Evolutionary conservation across 139 green algal genomes (phyloP).

Genomic region (Chlamydomonas incerta): DNA sequence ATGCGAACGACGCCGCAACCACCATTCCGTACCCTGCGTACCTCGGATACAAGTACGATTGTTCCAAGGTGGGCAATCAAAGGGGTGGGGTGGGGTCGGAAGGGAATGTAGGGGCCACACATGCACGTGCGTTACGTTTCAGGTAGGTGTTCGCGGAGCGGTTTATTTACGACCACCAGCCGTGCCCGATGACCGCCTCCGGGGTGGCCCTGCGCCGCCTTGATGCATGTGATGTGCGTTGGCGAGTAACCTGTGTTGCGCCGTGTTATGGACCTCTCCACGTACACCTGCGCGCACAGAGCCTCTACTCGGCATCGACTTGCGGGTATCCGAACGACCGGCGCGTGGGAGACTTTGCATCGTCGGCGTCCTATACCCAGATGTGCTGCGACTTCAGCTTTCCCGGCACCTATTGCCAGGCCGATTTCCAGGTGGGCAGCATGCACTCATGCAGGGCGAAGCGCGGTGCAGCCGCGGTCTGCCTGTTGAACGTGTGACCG

Average conservation of each 20-base stretch:
- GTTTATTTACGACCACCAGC: no score
- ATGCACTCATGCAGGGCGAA: no score
- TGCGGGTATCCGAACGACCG: constrained; percentile 12
- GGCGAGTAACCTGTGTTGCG: not conserved
- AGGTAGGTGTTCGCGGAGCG: no score
- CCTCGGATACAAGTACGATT: constrained; percentile 36
- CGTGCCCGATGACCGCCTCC: no score
- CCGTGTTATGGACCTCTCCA: not conserved
- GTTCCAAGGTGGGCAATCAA: not conserved
- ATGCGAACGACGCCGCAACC: no score
- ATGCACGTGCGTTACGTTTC: no score
- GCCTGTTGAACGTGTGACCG: no score
- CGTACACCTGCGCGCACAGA: not conserved
- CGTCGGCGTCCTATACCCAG: not conserved
- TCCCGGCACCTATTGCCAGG: not conserved
- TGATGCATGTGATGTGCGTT: not conserved
- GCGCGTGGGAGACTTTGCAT: not conserved
- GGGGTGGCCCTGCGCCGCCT: no score
- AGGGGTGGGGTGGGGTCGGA: not conserved
- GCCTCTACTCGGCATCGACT: not conserved
- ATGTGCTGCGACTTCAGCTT: constrained; percentile 10
- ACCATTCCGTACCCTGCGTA: constrained; percentile 23
- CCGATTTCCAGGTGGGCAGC: not conserved
- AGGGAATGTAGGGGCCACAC: no score
- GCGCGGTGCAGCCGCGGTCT: no score